phyloP scores from a whole-genome alignment of 225 moss, liverwort and hornwort species.

The Pseudisothecium myosuroides region DNA sequence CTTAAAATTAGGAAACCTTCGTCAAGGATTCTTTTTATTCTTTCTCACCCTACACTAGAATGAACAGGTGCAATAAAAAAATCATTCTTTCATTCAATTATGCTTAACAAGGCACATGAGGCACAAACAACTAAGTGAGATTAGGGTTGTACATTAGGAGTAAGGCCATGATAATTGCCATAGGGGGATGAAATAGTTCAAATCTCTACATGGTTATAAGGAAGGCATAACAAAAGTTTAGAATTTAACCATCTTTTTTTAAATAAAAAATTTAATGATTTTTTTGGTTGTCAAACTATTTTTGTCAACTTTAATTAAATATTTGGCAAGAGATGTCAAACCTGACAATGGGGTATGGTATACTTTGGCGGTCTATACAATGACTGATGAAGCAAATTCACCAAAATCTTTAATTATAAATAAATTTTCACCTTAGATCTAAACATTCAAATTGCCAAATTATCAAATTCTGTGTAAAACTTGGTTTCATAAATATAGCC shows the following conservation, averaged over 20 bases:
- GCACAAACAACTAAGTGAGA: neutral
- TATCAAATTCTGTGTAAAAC: neutral
- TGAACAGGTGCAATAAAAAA: too few relatives aligned
- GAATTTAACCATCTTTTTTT: too few relatives aligned
- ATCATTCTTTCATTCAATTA: too few relatives aligned
- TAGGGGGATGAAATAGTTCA: fast-evolving
- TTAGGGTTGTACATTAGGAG: neutral
- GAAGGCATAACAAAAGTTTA: neutral
- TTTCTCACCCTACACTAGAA: too few relatives aligned
- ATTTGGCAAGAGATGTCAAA: fast-evolving
- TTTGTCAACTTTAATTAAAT: too few relatives aligned
- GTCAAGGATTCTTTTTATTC: too few relatives aligned
- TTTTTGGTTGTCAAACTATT: too few relatives aligned
- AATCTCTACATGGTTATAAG: neutral
- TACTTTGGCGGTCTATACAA: fast-evolving
- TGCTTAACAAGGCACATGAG: too few relatives aligned
- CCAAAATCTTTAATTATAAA: neutral
- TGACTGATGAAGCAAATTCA: neutral
- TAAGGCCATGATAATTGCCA: too few relatives aligned
- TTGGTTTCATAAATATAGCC: neutral
- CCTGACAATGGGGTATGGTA: fast-evolving
- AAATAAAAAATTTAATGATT: too few relatives aligned
- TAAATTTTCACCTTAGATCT: neutral
- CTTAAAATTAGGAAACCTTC: too few relatives aligned
- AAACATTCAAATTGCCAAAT: neutral